phyloP scores from a whole-genome alignment of 805 yeast genomes.

The Kazachstania psychrophila region DNA sequence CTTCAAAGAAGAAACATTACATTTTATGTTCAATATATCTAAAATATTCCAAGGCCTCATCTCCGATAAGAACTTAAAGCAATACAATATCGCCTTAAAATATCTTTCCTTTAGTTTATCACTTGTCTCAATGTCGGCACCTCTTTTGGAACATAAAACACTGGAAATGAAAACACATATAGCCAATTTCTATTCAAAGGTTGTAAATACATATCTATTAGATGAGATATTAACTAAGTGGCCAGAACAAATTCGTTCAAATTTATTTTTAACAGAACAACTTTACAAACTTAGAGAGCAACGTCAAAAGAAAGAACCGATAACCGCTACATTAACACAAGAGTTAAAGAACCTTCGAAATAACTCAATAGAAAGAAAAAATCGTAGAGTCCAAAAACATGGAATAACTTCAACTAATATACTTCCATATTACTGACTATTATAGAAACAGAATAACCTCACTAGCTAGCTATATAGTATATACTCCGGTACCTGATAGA shows the following conservation, averaged over 20 bases:
- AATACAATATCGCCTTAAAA: slow-evolving; percentile 3
- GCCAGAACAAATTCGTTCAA: background rate
- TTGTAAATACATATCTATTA: background rate
- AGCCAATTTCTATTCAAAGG: slow-evolving; percentile 1
- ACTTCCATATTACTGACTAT: too few relatives aligned
- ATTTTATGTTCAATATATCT: slow-evolving; percentile 5
- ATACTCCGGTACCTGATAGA: too few relatives aligned
- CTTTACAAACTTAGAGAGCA: slow-evolving; percentile 2
- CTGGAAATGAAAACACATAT: slow-evolving; percentile 1
- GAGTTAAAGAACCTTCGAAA: too few relatives aligned
- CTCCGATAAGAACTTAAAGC: background rate
- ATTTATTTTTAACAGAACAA: slow-evolving; percentile 2
- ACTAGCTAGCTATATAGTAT: too few relatives aligned
- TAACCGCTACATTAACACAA: too few relatives aligned
- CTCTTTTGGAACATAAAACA: background rate
- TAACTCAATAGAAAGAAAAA: too few relatives aligned
- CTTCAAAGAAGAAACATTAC: slow-evolving; percentile 4
- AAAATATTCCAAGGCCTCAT: slow-evolving; percentile 2
- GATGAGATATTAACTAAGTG: slow-evolving; percentile 1
- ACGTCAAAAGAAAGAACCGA: too few relatives aligned
- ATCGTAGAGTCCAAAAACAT: too few relatives aligned
- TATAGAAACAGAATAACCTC: too few relatives aligned
- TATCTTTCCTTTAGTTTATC: slow-evolving; percentile 1
- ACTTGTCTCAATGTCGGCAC: background rate
- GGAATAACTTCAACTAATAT: too few relatives aligned